These are phyloP conservation scores for Apiospora sp. DNA, from an alignment of 2,329 filamentous ascomycete genomes.

Conservation along the genomic window DNA sequence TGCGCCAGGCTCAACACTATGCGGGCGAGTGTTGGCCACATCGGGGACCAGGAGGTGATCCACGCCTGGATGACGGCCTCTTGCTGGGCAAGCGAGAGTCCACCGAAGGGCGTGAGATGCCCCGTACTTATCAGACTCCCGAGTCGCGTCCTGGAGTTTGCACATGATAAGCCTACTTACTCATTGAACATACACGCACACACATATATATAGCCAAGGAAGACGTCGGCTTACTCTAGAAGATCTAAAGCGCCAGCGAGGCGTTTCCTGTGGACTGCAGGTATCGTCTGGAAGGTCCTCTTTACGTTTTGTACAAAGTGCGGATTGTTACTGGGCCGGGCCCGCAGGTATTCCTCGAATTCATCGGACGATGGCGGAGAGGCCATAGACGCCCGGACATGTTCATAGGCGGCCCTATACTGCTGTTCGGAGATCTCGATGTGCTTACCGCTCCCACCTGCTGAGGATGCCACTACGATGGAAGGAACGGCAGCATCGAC, in stretches of 20 bases:
- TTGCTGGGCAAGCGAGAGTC: constrained; percentile 28
- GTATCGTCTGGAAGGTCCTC: constrained; percentile 49
- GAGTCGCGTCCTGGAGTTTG: constrained; percentile 59
- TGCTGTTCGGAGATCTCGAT: constrained; percentile 58
- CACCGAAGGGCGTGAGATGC: constrained; percentile 67
- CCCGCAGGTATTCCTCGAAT: constrained; percentile 61
- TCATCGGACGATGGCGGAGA: constrained; percentile 50
- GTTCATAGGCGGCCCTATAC: constrained; percentile 55
- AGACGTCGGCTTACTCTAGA: constrained; percentile 47
- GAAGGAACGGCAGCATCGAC: constrained; percentile 69
- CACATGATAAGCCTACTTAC: constrained; percentile 28
- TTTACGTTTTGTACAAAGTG: constrained; percentile 60
- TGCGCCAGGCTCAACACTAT: constrained; percentile 63
- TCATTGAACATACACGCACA: background rate
- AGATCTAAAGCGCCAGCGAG: constrained; percentile 50
- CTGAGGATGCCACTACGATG: constrained; percentile 53
- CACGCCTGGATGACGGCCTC: constrained; percentile 67
- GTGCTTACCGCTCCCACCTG: constrained; percentile 49
- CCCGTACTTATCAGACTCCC: constrained; percentile 74
- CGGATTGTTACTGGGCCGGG: constrained; percentile 57
- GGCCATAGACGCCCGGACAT: constrained; percentile 45
- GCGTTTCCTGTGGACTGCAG: constrained; percentile 42
- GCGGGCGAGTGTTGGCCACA: constrained; percentile 64
- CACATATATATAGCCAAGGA: too few species aligned
- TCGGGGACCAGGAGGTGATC: constrained; percentile 62